Percentiles rank a stretch among this genome's conserved stretches.
phyloP scores from a whole-genome alignment of 2,329 filamentous ascomycete genomes.

The Pleurostoma richardsiae region DNA sequence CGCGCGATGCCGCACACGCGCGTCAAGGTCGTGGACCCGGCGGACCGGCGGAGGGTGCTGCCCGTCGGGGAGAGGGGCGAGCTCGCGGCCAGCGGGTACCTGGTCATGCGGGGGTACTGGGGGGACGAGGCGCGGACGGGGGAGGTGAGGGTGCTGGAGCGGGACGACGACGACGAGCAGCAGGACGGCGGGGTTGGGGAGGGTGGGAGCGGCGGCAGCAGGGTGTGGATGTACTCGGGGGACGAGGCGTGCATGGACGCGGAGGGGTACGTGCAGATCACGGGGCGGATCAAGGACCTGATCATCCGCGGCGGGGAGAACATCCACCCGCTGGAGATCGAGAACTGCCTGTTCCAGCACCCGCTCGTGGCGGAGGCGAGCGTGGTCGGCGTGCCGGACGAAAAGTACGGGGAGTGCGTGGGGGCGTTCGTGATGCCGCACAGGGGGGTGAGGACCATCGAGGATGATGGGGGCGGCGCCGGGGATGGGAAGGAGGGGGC shows the following conservation, averaged over 20 bases:
- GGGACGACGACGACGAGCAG: constrained; percentile 11
- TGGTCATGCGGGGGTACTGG: constrained; percentile 90
- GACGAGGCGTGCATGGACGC: constrained; percentile 85
- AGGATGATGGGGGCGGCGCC: constrained; percentile 19
- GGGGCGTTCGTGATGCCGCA: constrained; percentile 71
- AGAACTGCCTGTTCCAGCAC: constrained; percentile 78
- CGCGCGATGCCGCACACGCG: constrained; percentile 76
- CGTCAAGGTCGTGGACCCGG: constrained; percentile 69
- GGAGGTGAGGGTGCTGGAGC: constrained; percentile 52
- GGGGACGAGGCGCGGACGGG: constrained; percentile 64
- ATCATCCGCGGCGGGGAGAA: constrained; percentile 96
- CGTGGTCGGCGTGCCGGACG: constrained; percentile 79
- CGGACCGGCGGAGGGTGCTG: constrained; percentile 53
- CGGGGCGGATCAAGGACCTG: constrained; percentile 87
- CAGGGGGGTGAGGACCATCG: constrained; percentile 22
- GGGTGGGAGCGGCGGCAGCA: constrained; percentile 41
- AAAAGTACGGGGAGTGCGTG: constrained; percentile 80
- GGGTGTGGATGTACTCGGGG: constrained; percentile 84
- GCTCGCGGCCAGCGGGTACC: constrained; percentile 76
- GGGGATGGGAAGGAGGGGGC: constrained; percentile 11
- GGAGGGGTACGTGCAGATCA: constrained; percentile 82
- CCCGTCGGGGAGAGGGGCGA: constrained; percentile 68
- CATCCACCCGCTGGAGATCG: constrained; percentile 88
- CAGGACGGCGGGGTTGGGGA: background rate
- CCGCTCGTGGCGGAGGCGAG: constrained; percentile 67